phyloP scores from a whole-genome alignment of 345 rosid genomes.

The Sapria himalayana region DNA sequence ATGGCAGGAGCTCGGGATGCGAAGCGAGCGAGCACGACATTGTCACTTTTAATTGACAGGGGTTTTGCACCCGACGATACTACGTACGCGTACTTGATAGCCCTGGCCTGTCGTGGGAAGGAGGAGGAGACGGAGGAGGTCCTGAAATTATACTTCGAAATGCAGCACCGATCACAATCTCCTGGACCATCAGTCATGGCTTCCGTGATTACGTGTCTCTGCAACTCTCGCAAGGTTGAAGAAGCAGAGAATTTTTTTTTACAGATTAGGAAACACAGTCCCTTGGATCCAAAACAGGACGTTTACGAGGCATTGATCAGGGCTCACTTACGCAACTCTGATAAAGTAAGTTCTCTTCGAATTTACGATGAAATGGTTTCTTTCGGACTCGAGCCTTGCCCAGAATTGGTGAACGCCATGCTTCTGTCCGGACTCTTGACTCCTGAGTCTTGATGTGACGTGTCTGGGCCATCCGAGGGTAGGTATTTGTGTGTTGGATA shows the following conservation, averaged over 20 bases:
- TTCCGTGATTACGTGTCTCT: constrained; percentile 27
- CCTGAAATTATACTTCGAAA: constrained; percentile 49
- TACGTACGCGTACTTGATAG: constrained; percentile 28
- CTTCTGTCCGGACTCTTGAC: too few species aligned
- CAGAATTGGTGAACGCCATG: too few species aligned
- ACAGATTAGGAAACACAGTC: constrained; percentile 20
- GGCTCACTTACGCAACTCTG: constrained; percentile 13
- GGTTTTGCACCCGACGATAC: constrained; percentile 33
- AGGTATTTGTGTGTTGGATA: too few species aligned
- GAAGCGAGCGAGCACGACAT: constrained; percentile 21
- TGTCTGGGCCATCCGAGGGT: too few species aligned
- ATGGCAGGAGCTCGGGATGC: constrained; percentile 19
- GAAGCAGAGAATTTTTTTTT: constrained; percentile 43
- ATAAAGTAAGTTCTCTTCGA: constrained; percentile 13
- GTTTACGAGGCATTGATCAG: constrained; percentile 21
- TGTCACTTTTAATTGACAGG: constrained; percentile 28
- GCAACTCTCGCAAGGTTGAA: constrained; percentile 22
- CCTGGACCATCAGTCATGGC: constrained; percentile 20
- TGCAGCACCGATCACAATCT: constrained; percentile 26
- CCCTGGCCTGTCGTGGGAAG: constrained; percentile 24
- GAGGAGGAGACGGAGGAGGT: constrained; percentile 27
- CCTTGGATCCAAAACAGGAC: constrained; percentile 14
- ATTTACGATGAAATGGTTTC: constrained; percentile 27
- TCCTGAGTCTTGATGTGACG: too few species aligned
- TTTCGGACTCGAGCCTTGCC: constrained; percentile 12